Base-by-base conservation (phyloP, 306 rosid genomes). In the Cicer arietinum region DNA sequence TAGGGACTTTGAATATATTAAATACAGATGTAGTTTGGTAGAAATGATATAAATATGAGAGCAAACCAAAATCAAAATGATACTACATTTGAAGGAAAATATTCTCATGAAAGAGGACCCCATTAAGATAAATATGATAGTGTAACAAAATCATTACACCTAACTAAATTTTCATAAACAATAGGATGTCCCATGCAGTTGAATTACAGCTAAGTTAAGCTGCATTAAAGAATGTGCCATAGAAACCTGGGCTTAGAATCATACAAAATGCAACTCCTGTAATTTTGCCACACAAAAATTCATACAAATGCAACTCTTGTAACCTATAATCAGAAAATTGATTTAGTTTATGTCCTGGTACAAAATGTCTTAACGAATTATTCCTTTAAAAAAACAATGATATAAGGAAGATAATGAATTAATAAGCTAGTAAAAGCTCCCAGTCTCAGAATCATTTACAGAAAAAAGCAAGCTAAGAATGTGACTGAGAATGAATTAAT, bases 11-110 rank as follows among this genome's bases (percentile, higher is more conserved):
- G 54, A 12, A 8, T 8, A 20, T 9, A 10, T 3, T 56, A 22
- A 20, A 22, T 20, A 18, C 62, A 20, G 3, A 4, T 13, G 54
- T 6, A 13, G n/a, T 7, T n/a, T 51, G 10, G 62, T 7, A 25
- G 64, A 58, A 13, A 58, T 25, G 41, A 58, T 10, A 30, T 58
- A 11, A 42, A 58, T 22, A 58, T 10, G 63, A 58, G 14, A 25
- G 64, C 42, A 58, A 25, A 30, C 12, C 20, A 22, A 58, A 58
- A 11, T 25, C 10, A 13, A 51, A 51, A 50, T 12, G 18, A 57
- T 57, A 57, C 53, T 47, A 10, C 25, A 35, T 60, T 57, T 37
- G 74, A 64, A 65, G 52, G 75, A 81, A 77, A 81, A 56, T 35
- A 46, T 76, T 43, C 42, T 77, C 71, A 48, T 10, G 13, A 10